These are phyloP conservation scores for Petunia secreta DNA, from an alignment of 257 asterid species.

Conservation along the genomic window DNA sequence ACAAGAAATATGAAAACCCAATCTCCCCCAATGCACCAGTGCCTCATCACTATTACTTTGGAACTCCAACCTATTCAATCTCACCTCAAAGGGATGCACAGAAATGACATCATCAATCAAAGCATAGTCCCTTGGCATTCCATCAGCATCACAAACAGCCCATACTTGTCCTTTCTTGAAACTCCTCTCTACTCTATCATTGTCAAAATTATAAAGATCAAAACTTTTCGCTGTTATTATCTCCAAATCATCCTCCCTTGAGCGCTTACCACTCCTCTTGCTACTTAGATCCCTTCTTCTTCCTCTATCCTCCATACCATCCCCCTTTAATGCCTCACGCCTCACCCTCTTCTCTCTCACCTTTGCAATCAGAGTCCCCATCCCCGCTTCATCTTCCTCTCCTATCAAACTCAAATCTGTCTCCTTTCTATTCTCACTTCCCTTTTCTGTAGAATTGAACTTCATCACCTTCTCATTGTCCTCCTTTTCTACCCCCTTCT, in stretches of 20 bases:
- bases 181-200: slow-evolving; percentile 68
- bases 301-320: slow-evolving; percentile 10
- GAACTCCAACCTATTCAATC: slow-evolving; percentile 62
- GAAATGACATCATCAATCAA: slow-evolving; percentile 64
- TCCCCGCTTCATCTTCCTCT: slow-evolving; percentile 29
- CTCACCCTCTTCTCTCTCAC: slow-evolving; percentile 39
- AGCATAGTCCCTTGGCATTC: slow-evolving; percentile 89
- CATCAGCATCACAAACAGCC: slow-evolving; percentile 84
- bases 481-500: slow-evolving; percentile 28
- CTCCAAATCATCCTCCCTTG: slow-evolving; percentile 38
- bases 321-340: slow-evolving; percentile 20
- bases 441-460: not conserved
- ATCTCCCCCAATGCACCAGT: slow-evolving; percentile 44
- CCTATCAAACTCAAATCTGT: not conserved
- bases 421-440: slow-evolving; percentile 13
- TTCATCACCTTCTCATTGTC: not conserved
- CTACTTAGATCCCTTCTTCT: slow-evolving; percentile 24
- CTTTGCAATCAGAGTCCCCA: not conserved
- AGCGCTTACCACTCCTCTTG: slow-evolving; percentile 23
- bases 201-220: slow-evolving; percentile 71
- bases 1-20: slow-evolving; percentile 57
- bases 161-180: slow-evolving; percentile 91
- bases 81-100: slow-evolving; percentile 68
- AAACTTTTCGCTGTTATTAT: slow-evolving; percentile 56
- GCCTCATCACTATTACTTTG: slow-evolving; percentile 48